These are phyloP conservation scores for Pezicula neosporulosa DNA, from an alignment of 2,329 filamentous ascomycete species.

Conservation along the genomic window DNA sequence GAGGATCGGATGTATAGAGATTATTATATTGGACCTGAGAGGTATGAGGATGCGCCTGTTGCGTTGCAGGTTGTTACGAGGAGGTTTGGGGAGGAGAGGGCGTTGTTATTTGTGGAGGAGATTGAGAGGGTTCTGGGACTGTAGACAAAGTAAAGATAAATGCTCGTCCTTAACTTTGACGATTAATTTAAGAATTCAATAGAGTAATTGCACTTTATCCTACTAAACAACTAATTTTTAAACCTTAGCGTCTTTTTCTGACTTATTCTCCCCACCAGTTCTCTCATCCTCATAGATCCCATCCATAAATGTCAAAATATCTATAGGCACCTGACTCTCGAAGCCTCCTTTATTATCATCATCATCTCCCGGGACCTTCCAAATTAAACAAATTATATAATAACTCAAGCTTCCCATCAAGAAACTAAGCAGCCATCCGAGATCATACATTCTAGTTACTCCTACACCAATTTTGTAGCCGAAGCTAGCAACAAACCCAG, in stretches of 20 bases:
- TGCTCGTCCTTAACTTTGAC: too few species aligned
- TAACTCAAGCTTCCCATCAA: neutral
- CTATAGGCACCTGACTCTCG: neutral
- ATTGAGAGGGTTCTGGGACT: neutral
- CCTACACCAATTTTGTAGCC: neutral
- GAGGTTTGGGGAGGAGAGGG: slow-evolving; percentile 32
- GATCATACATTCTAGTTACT: neutral
- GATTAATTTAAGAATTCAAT: too few species aligned
- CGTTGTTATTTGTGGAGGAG: slow-evolving; percentile 6
- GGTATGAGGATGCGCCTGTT: slow-evolving; percentile 27
- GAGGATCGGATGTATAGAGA: neutral
- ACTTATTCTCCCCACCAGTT: too few species aligned
- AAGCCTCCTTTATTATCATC: neutral
- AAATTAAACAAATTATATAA: neutral
- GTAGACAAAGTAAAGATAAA: neutral
- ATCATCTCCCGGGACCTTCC: neutral
- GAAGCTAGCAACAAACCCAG: neutral
- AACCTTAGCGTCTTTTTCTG: too few species aligned
- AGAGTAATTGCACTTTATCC: too few species aligned
- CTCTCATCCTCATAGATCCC: too few species aligned
- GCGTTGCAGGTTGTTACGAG: slow-evolving; percentile 32
- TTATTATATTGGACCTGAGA: slow-evolving; percentile 20
- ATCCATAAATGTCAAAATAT: too few species aligned
- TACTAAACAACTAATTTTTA: too few species aligned
- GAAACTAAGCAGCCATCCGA: neutral